Percentiles rank a stretch among this genome's conserved stretches.
These are phyloP conservation scores for Chlorella vulgaris DNA, from an alignment of 139 green algal genomes.

Conservation along the genomic window DNA sequence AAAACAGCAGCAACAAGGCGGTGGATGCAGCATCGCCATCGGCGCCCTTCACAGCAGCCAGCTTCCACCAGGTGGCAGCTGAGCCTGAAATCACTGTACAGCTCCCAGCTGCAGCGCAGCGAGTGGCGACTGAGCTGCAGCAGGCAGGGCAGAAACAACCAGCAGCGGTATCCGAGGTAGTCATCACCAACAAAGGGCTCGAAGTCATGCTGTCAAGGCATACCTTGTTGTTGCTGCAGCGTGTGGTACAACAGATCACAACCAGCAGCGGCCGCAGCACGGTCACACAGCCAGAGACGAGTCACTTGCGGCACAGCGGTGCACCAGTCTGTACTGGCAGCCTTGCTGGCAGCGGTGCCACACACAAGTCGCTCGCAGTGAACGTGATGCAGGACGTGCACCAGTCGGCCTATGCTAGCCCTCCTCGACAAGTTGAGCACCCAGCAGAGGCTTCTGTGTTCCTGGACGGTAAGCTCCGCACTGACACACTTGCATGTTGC, in stretches of 20 bases:
- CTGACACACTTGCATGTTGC: too few species aligned
- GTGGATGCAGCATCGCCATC: neutral
- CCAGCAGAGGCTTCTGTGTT: constrained; percentile 18
- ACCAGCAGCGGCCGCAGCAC: neutral
- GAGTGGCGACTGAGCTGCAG: neutral
- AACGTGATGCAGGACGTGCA: constrained; percentile 1
- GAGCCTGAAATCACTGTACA: constrained; percentile 11
- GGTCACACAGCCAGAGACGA: too few species aligned
- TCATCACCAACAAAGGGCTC: constrained; percentile 9
- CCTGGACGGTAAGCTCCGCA: constrained; percentile 3
- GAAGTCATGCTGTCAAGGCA: neutral
- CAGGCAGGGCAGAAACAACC: neutral
- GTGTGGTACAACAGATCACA: constrained; percentile 15
- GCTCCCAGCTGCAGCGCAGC: neutral
- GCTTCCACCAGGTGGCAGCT: constrained; percentile 24
- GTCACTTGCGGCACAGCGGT: too few species aligned
- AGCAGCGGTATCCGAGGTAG: neutral
- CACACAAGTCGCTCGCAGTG: neutral
- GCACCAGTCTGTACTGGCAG: neutral
- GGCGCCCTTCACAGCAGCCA: neutral
- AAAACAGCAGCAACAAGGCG: neutral
- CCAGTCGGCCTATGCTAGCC: constrained; percentile 3
- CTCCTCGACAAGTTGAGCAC: neutral
- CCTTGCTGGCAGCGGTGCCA: neutral
- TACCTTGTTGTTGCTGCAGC: constrained; percentile 29